Evolutionary conservation across 352 stramenopile genomes (phyloP).

Genomic region (Aphanomyces euteiches): DNA sequence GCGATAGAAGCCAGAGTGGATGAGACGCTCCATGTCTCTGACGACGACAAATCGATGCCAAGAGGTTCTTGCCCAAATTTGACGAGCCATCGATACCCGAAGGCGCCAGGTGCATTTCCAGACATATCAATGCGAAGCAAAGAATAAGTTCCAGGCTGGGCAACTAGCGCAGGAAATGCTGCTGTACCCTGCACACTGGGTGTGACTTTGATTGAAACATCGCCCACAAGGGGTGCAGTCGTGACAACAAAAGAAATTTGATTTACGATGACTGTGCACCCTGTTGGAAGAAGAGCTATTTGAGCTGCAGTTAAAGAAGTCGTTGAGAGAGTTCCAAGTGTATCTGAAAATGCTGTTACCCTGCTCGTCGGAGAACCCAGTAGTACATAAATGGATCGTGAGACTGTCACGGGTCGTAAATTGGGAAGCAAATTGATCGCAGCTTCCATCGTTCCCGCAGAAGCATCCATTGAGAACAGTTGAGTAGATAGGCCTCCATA

Average conservation of each 20-base stretch:
- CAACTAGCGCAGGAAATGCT: conserved; percentile 31
- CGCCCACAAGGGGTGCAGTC: conserved; percentile 40
- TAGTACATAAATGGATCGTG: conserved; percentile 48
- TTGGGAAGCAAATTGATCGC: conserved; percentile 46
- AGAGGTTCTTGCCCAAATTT: conserved; percentile 48
- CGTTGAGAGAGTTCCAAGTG: conserved; percentile 45
- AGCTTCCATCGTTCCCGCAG: conserved; percentile 36
- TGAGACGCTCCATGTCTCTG: conserved; percentile 47
- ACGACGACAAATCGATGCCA: conserved; percentile 34
- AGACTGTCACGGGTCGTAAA: conserved; percentile 49
- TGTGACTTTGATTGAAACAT: conserved; percentile 46
- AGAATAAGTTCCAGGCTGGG: conserved; percentile 22
- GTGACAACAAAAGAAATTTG: conserved; percentile 41
- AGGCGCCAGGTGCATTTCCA: conserved; percentile 41
- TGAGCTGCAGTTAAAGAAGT: conserved; percentile 41
- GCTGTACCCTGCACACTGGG: conserved; percentile 33
- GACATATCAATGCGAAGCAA: conserved; percentile 45
- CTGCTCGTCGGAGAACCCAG: conserved; percentile 37
- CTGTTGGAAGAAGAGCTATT: conserved; percentile 38
- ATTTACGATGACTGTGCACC: conserved; percentile 41
- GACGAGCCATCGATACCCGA: conserved; percentile 68
- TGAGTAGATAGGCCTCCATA: conserved; percentile 53
- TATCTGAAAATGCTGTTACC: conserved; percentile 40
- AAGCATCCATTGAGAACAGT: conserved; percentile 53
- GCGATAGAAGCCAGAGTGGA: conserved; percentile 53